A percentile compares a stretch with the other conserved stretches of the same genome.
Evolutionary conservation across 352 stramenopile genomes (phyloP).

Genomic region (Pythium sukuiense): DNA sequence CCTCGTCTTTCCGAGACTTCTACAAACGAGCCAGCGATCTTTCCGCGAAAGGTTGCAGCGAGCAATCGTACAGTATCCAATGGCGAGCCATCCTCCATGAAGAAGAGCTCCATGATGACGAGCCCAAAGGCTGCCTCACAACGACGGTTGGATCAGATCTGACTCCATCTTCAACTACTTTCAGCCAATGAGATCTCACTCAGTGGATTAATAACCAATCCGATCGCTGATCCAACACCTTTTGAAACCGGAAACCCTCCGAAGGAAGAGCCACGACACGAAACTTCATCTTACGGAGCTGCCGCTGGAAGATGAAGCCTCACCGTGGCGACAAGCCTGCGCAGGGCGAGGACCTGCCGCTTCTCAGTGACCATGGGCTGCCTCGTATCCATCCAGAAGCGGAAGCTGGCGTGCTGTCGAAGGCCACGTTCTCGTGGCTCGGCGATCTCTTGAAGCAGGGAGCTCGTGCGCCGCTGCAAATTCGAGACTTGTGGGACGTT

Average conservation of each 20-base stretch:
- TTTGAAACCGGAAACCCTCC: not conserved
- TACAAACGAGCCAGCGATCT: no score
- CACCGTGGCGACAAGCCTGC: not conserved
- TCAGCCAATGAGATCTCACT: not conserved
- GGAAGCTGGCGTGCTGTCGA: constrained; percentile 8
- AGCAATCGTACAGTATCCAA: no score
- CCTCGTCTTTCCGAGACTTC: no score
- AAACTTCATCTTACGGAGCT: not conserved
- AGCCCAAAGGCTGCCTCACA: no score
- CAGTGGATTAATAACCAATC: not conserved
- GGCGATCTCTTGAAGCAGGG: constrained; percentile 37
- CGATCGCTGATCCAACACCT: not conserved
- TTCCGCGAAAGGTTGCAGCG: no score
- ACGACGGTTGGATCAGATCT: not conserved
- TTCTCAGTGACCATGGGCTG: constrained; percentile 10
- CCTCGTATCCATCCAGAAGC: constrained; percentile 15
- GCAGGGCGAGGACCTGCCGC: constrained; percentile 6
- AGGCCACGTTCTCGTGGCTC: constrained; percentile 41
- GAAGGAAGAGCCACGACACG: not conserved
- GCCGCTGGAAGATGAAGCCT: not conserved
- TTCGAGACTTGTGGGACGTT: constrained; percentile 44
- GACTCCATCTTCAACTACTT: not conserved
- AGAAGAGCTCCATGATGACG: no score
- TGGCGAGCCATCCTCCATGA: no score
- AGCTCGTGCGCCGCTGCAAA: constrained; percentile 36